Evolutionary conservation across 345 rosid genomes (phyloP).

Genomic region (Populus nigra): DNA sequence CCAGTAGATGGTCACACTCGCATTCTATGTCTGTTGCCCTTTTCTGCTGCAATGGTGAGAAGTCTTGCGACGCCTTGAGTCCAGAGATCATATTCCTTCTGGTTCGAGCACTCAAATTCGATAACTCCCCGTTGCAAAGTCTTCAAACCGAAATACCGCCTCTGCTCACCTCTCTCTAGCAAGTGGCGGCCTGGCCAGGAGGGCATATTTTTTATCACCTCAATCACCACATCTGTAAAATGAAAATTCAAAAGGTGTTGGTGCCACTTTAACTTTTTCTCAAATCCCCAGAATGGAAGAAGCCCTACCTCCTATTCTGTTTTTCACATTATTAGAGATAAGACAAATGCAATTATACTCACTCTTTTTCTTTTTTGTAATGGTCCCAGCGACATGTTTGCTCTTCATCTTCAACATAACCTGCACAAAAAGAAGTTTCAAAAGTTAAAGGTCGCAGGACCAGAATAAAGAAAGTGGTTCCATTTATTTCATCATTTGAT

Average conservation of each 20-base stretch:
- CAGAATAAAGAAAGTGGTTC: constrained; percentile 10
- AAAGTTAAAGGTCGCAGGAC: constrained; percentile 28
- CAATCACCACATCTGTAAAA: constrained; percentile 61
- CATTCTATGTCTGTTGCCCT: constrained; percentile 46
- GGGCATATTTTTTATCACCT: constrained; percentile 67
- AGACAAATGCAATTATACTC: constrained; percentile 46
- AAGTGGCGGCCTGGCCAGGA: constrained; percentile 92
- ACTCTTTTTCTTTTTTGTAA: constrained; percentile 98
- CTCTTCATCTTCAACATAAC: constrained; percentile 99
- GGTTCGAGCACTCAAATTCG: constrained; percentile 77
- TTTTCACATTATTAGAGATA: constrained; percentile 42
- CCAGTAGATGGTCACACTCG: constrained; percentile 22
- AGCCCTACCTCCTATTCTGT: constrained; percentile 44
- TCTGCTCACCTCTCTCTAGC: constrained; percentile 72
- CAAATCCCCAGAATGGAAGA: constrained; percentile 79
- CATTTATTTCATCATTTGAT: constrained; percentile 34
- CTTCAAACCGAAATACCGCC: constrained; percentile 76
- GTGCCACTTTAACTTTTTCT: constrained; percentile 52
- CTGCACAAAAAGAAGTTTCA: constrained; percentile 48
- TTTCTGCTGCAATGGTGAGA: constrained; percentile 61
- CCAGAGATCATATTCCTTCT: constrained; percentile 83
- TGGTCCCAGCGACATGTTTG: constrained; percentile 86
- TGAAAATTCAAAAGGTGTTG: constrained; percentile 34
- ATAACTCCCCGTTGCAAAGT: constrained; percentile 56
- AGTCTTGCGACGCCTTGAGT: constrained; percentile 90